Percentiles rank a stretch among this genome's conserved stretches.
Conservation (phyloP, 176 grass and related monocot species). For the Musa acuminata region DNA sequence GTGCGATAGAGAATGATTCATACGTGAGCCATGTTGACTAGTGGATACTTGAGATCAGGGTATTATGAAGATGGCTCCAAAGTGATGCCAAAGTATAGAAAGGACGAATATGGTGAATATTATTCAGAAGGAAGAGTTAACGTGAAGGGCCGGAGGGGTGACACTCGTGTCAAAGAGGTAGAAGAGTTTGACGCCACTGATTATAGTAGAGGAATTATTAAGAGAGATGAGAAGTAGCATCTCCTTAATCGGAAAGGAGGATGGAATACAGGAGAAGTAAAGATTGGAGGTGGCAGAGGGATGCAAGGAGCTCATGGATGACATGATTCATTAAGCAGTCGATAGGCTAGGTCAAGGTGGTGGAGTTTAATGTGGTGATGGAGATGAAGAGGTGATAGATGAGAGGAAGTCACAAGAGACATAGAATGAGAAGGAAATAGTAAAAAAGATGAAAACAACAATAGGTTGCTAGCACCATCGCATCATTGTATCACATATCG, state of each 20-base stretch:
- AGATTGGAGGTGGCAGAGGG: too few relatives aligned
- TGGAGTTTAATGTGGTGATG: too few relatives aligned
- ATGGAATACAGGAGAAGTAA: background rate
- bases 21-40: slow-evolving; percentile 43
- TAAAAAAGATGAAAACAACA: too few relatives aligned
- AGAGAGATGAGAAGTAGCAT: slow-evolving; percentile 32
- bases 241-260: slow-evolving; percentile 1
- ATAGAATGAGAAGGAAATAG: too few relatives aligned
- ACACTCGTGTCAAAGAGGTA: slow-evolving; percentile 33
- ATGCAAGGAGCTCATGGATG: too few relatives aligned
- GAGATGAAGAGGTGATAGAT: too few relatives aligned
- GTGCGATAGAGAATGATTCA: slow-evolving; percentile 26
- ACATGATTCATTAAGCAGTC: too few relatives aligned
- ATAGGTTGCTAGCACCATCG: background rate
- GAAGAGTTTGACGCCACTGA: background rate
- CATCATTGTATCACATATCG: background rate
- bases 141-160: slow-evolving; percentile 21
- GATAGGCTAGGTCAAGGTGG: too few relatives aligned
- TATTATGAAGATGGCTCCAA: background rate
- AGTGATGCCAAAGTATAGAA: slow-evolving; percentile 32
- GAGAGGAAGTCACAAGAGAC: too few relatives aligned
- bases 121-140: slow-evolving; percentile 8
- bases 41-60: background rate
- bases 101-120: slow-evolving; percentile 11
- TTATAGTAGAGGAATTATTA: background rate